These are phyloP conservation scores for Phyllostachys edulis DNA, from an alignment of 176 grass and related monocot species.

Conservation along the genomic window DNA sequence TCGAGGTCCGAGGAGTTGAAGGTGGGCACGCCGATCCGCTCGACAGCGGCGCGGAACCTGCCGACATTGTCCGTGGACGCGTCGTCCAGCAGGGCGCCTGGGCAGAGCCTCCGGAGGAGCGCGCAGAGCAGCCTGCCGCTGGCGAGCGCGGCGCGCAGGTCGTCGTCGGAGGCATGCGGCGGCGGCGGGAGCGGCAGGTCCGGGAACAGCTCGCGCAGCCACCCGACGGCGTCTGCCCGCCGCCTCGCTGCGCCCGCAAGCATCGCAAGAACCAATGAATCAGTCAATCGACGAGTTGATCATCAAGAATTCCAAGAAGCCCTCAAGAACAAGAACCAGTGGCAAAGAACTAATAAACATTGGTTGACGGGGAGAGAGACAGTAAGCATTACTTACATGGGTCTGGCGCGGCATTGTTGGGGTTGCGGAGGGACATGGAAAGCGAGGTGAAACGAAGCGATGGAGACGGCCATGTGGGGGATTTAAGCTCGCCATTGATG, in stretches of 20 bases:
- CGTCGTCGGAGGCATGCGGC: constrained; percentile 45
- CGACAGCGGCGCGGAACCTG: constrained; percentile 49
- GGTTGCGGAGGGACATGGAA: constrained; percentile 42
- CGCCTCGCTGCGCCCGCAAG: constrained; percentile 30
- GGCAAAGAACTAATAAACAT: neutral
- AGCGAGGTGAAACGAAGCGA: constrained; percentile 20
- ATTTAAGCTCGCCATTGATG: constrained; percentile 20
- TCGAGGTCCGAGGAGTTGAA: constrained; percentile 60
- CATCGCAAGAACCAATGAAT: neutral
- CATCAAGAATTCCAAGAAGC: neutral
- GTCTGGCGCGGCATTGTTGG: constrained; percentile 33
- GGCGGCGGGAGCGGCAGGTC: constrained; percentile 29
- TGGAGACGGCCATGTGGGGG: constrained; percentile 22
- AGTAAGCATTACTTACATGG: neutral
- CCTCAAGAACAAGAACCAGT: neutral
- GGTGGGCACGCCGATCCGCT: constrained; percentile 43
- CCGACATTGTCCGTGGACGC: constrained; percentile 45
- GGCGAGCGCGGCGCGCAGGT: constrained; percentile 39
- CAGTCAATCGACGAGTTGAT: neutral
- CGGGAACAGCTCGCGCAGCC: constrained; percentile 47
- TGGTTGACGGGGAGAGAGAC: neutral
- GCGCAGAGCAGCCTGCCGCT: constrained; percentile 53
- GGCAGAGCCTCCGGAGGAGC: constrained; percentile 46
- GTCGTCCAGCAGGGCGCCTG: constrained; percentile 47
- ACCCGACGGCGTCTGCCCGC: constrained; percentile 48